Base-by-base conservation (phyloP, 1,284 basidiomycete species). In the Trichosporon coremiiforme region DNA sequence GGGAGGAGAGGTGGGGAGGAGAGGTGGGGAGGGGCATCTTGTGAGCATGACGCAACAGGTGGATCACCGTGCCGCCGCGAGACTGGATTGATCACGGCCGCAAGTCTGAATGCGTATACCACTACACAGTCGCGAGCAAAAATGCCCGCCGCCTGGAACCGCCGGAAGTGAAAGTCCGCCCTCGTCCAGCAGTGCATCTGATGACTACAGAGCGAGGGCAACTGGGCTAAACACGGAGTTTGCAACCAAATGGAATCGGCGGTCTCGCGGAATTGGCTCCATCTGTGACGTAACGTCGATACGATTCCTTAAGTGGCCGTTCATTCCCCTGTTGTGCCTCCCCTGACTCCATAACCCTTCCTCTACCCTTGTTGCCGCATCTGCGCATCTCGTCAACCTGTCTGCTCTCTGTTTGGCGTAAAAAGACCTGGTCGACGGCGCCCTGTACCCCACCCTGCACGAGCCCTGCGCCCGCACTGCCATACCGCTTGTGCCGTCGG, bases 21-120 rank as follows among this genome's bases (percentile, higher is more conserved):
- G 50, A 53, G 50, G 20, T 53, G 50, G n/a, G 50, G 50, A 53
- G 20, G 25, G 22, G 50, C 20, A 17, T 4, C 50, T 20, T 20
- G 50, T 53, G 50, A 53, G 50, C 50, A 53, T 53, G 50, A 53
- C 50, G 50, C 50, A 20, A 53, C 10, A 17, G 50, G 50, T 25
- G 50, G 50, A 53, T 53, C 50, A 13, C 50, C 20, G 22, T 53
- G 50, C 50, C 9, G 50, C 50, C 9, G n/a, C 22, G 20, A 53
- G 50, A 53, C 50, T 25, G 50, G 20, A n/a, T 53, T 25, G 50
- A 53, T 25, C 50, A 12, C 22, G 9, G 50, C 12, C 22, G 22
- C 20, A 53, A 3, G n/a, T 17, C 41, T 45, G 41, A 45, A 53
- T 53, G 50, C 50, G 20, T 53, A 22, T 25, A 25, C 50, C 50